These are phyloP conservation scores for Bruguiera gymnorhiza DNA, from an alignment of 345 rosid species.

Conservation along the genomic window DNA sequence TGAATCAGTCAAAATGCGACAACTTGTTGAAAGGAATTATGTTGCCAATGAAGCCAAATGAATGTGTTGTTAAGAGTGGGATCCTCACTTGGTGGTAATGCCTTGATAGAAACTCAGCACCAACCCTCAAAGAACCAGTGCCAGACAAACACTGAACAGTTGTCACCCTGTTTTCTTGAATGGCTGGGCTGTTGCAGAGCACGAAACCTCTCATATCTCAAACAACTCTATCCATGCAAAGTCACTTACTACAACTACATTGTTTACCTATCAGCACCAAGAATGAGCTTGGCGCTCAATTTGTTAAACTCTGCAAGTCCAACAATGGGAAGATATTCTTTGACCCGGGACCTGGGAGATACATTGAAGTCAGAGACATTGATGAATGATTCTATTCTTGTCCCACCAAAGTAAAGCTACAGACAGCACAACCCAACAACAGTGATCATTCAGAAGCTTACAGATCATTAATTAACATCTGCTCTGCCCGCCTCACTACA, in stretches of 20 bases:
- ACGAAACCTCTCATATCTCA: not conserved
- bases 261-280: conserved; percentile 64
- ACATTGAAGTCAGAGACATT: not conserved
- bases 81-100: conserved; percentile 65
- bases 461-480: conserved; percentile 10
- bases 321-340: conserved; percentile 81
- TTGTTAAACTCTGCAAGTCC: conserved; percentile 76
- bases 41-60: not conserved
- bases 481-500: conserved; percentile 17
- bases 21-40: not conserved
- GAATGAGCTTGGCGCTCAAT: conserved; percentile 74
- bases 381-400: not conserved
- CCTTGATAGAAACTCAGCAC: conserved; percentile 81
- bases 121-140: conserved; percentile 96
- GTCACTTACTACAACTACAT: no score
- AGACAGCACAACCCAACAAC: not conserved
- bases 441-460: not conserved
- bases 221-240: no score
- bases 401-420: not conserved
- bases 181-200: conserved; percentile 59
- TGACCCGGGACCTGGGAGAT: conserved; percentile 43
- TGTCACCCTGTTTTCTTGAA: conserved; percentile 69
- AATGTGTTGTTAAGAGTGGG: not conserved
- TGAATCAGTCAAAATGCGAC: not conserved
- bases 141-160: conserved; percentile 95